These are phyloP conservation scores for Ochromonas danica DNA, from an alignment of 108 stramenopile genomes.

Conservation along the genomic window DNA sequence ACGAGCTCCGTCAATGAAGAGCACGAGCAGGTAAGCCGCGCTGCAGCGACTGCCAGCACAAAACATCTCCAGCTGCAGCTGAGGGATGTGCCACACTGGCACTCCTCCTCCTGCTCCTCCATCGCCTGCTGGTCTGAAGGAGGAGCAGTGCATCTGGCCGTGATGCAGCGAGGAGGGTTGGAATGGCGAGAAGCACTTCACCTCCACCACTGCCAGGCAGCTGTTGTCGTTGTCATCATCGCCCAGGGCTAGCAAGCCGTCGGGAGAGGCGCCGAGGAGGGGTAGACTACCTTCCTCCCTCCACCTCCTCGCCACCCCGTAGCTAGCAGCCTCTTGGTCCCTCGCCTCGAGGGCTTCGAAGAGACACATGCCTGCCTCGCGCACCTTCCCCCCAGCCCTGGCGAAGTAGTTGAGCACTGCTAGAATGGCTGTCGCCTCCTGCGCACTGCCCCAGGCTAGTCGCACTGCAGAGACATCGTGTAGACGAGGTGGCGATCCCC, in stretches of 20 bases:
- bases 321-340: neutral
- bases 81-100: slow-evolving; percentile 16
- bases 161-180: neutral
- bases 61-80: slow-evolving; percentile 5
- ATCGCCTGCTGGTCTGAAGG: neutral
- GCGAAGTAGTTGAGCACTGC: neutral
- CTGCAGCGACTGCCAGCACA: neutral
- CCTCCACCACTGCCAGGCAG: neutral
- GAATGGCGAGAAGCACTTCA: slow-evolving; percentile 10
- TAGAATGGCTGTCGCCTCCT: slow-evolving; percentile 12
- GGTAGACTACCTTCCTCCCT: neutral
- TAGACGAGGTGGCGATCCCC: neutral
- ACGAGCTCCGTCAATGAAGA: neutral
- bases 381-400: neutral
- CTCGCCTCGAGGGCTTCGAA: neutral
- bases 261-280: neutral
- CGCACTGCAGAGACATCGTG: neutral
- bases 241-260: neutral
- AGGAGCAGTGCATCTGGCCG: neutral
- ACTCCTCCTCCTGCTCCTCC: neutral
- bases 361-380: neutral
- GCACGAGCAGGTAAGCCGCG: neutral
- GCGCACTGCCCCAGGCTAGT: neutral
- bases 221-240: neutral
- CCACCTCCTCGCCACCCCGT: too few relatives aligned